Base-by-base conservation (phyloP, 192 early-diverging fungal species). In the Umbelopsis vinacea region DNA sequence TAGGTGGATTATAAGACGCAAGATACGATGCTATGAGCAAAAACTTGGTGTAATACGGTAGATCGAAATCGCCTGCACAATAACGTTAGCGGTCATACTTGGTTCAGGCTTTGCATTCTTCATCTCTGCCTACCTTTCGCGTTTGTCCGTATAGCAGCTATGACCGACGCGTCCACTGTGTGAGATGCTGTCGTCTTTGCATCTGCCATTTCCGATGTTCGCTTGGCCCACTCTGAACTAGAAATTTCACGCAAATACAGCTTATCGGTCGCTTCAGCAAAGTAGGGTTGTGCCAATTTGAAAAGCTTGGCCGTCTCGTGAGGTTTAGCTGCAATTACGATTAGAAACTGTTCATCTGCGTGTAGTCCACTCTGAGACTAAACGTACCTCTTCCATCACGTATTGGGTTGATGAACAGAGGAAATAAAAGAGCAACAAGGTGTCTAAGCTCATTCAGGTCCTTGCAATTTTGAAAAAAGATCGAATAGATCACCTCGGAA, bases 211-310 rank as follows among this genome's bases (percentile, higher is more conserved):
- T 73, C 52, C 3, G 75, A n/a, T 10, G 83, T 78, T 24, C 78
- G 80, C 52, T 81, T 81, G 2, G 80, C 70, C 94, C 94, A 97
- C 69, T 98, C 95, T 5, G 84, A 82, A 48, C 89, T 92, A 0
- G 97, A 97, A 37, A 98, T 92, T 60, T 97, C 92, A n/a, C 96
- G 88, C 71, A 97, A 78, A 76, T 95, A 97, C 23, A 98, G 80
- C 23, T 92, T 92, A 66, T 97, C 91, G 11, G 90, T 87, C 1
- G 92, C 95, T 11, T 92, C 89, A 9, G 89, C 85, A 84, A 97
- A 89, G 73, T 94, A 93, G 35, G 86, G 86, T 74, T 95, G 90
- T 66, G 93, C 86, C 15, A 89, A 79, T 46, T 86, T 86, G 78
- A 93, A 94, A 48, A 98, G 79, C 47, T 92, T 91, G 26, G 85